phyloP scores from a whole-genome alignment of 768 basidiomycete species.

The Royoungia palumana region DNA sequence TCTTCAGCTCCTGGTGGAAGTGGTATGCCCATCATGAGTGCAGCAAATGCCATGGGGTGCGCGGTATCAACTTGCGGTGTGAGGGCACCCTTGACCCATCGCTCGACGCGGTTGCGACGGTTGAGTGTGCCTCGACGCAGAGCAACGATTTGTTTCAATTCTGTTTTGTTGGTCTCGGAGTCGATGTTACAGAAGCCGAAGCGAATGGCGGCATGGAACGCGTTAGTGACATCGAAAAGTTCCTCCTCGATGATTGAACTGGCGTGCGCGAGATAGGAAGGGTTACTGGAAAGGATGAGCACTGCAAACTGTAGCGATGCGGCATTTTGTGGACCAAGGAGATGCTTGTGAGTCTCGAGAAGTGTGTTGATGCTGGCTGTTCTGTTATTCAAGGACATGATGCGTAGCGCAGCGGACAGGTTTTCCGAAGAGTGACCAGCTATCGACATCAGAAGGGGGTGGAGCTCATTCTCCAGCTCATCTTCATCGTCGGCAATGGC shows the following conservation, averaged over 20 bases:
- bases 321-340: constrained; percentile 61
- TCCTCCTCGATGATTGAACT: constrained; percentile 51
- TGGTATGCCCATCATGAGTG: constrained; percentile 60
- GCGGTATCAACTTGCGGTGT: constrained; percentile 37
- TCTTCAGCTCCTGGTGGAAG: constrained; percentile 37
- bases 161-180: constrained; percentile 36
- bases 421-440: constrained; percentile 51
- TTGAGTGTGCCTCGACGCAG: constrained; percentile 35
- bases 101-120: constrained; percentile 47
- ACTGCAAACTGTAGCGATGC: constrained; percentile 45
- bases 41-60: constrained; percentile 59
- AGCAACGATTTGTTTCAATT: constrained; percentile 46
- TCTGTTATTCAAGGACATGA: constrained; percentile 40
- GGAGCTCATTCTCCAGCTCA: constrained; percentile 34
- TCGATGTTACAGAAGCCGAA: constrained; percentile 48
- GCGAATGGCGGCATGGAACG: constrained; percentile 43
- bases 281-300: constrained; percentile 32
- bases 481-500: constrained; percentile 35
- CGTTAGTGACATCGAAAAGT: constrained; percentile 42
- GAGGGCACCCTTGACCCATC: constrained; percentile 49
- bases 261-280: constrained; percentile 29
- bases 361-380: constrained; percentile 37
- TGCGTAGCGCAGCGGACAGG: constrained; percentile 52
- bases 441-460: constrained; percentile 34
- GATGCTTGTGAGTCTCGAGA: constrained; percentile 46